Evolutionary conservation across 2,329 filamentous ascomycete species (phyloP).

Genomic region (Cylindrodendrum hubeiense): DNA sequence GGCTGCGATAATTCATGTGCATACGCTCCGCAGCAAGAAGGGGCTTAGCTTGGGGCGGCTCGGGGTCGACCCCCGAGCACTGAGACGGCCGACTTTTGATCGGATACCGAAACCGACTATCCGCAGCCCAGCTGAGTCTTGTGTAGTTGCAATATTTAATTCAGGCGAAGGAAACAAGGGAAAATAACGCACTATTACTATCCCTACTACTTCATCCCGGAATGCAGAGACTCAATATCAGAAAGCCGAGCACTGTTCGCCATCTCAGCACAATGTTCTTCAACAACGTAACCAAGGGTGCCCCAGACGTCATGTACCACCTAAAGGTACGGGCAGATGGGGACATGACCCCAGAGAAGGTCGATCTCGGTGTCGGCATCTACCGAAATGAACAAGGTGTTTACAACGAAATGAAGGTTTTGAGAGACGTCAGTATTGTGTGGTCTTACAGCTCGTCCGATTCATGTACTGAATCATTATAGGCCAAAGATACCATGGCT

Average conservation of each 20-base stretch:
- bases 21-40: background rate
- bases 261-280: conserved; percentile 37
- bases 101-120: background rate
- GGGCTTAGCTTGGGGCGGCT: background rate
- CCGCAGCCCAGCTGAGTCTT: background rate
- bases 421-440: conserved; percentile 31
- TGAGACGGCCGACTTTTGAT: background rate
- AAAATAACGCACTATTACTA: background rate
- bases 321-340: conserved; percentile 48
- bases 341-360: conserved; percentile 46
- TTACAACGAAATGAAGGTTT: conserved; percentile 47
- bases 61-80: background rate
- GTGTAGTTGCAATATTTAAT: background rate
- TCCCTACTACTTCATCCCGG: background rate
- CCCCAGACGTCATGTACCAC: conserved; percentile 48
- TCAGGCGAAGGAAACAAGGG: background rate
- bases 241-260: background rate
- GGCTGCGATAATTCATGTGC: background rate
- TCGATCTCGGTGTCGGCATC: conserved; percentile 53
- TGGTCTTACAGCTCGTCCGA: background rate
- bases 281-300: conserved; percentile 40
- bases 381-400: conserved; percentile 49
- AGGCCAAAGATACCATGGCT: conserved; percentile 42
- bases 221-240: conserved; percentile 4
- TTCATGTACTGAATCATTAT: background rate